A percentile compares a stretch with the other conserved stretches of the same genome.
phyloP scores from a whole-genome alignment of 192 early-diverging fungal species.

The Martensiomyces pterosporus region DNA sequence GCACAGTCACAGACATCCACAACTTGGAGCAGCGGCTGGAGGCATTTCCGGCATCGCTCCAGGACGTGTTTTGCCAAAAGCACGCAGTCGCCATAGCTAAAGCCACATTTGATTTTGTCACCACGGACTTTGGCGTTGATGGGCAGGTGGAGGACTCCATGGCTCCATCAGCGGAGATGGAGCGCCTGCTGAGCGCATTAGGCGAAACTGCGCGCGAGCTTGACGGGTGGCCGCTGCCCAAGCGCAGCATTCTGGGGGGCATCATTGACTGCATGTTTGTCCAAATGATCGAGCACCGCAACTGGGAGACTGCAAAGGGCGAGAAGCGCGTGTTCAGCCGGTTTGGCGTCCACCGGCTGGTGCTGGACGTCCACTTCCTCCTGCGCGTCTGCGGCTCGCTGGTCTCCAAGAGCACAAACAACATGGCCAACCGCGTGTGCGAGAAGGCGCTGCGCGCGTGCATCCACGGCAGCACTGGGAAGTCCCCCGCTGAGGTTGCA shows the following conservation, averaged over 20 bases:
- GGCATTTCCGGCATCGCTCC: conserved; percentile 45
- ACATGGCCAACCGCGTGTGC: conserved; percentile 52
- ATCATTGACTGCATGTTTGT: conserved; percentile 51
- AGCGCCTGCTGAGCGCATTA: conserved; percentile 22
- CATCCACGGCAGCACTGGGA: conserved; percentile 16
- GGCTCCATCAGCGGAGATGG: conserved; percentile 39
- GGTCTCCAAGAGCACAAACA: conserved; percentile 49
- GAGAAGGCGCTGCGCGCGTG: conserved; percentile 50
- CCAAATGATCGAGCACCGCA: conserved; percentile 41
- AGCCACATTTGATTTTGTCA: conserved; percentile 42
- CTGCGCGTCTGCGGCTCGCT: conserved; percentile 50
- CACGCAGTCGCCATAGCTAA: conserved; percentile 31
- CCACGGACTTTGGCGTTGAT: conserved; percentile 22
- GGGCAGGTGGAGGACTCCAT: conserved; percentile 30
- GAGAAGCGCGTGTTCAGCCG: conserved; percentile 39
- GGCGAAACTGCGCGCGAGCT: conserved; percentile 39
- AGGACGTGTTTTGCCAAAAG: conserved; percentile 53
- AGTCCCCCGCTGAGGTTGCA: not conserved
- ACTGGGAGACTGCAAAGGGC: conserved; percentile 39
- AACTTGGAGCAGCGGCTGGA: conserved; percentile 51
- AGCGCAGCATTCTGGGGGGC: conserved; percentile 38
- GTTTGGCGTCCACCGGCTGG: conserved; percentile 46
- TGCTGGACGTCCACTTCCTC: conserved; percentile 51
- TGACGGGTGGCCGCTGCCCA: conserved; percentile 47
- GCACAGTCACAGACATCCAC: conserved; percentile 49